phyloP scores from a whole-genome alignment of 1,284 basidiomycete species.

The Boletus semigastroideus region DNA sequence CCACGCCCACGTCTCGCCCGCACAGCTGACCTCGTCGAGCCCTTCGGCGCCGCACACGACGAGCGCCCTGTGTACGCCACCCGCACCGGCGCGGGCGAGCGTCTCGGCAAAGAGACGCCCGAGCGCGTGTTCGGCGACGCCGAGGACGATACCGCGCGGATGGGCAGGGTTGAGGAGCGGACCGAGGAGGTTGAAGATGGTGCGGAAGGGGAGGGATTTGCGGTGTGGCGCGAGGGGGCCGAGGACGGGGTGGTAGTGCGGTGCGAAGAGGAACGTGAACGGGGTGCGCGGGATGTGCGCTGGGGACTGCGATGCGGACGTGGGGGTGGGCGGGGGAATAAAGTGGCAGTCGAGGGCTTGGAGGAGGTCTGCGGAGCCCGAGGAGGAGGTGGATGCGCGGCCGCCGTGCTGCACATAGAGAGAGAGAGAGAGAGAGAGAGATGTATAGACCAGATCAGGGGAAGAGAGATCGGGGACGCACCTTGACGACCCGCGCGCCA shows the following conservation, averaged over 20 bases:
- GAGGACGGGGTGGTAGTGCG: slow-evolving; percentile 85
- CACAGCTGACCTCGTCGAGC: slow-evolving; percentile 94
- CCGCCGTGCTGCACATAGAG: slow-evolving; percentile 96
- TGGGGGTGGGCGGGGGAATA: slow-evolving; percentile 52
- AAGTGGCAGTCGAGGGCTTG: slow-evolving; percentile 84
- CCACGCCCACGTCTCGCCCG: slow-evolving; percentile 83
- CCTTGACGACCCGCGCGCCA: slow-evolving; percentile 92
- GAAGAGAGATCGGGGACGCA: slow-evolving; percentile 34
- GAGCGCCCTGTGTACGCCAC: slow-evolving; percentile 45
- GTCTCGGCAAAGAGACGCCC: too few relatives aligned
- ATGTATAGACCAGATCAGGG: neutral
- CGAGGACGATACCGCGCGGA: slow-evolving; percentile 46
- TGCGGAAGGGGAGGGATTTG: slow-evolving; percentile 89
- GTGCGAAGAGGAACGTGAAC: slow-evolving; percentile 49
- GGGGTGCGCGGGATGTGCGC: too few relatives aligned
- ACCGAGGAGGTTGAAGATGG: slow-evolving; percentile 95
- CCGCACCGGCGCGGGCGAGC: too few relatives aligned
- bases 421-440: too few relatives aligned
- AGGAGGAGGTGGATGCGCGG: slow-evolving; percentile 90
- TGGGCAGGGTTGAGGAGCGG: slow-evolving; percentile 92
- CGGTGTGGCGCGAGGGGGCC: slow-evolving; percentile 85
- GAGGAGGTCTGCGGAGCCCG: slow-evolving; percentile 92
- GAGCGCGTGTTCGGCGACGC: too few relatives aligned
- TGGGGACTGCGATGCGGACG: too few relatives aligned
- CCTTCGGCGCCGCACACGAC: slow-evolving; percentile 94